Base-by-base conservation (phyloP, 2,329 filamentous ascomycete species). In the Lecanicillium sp. region DNA sequence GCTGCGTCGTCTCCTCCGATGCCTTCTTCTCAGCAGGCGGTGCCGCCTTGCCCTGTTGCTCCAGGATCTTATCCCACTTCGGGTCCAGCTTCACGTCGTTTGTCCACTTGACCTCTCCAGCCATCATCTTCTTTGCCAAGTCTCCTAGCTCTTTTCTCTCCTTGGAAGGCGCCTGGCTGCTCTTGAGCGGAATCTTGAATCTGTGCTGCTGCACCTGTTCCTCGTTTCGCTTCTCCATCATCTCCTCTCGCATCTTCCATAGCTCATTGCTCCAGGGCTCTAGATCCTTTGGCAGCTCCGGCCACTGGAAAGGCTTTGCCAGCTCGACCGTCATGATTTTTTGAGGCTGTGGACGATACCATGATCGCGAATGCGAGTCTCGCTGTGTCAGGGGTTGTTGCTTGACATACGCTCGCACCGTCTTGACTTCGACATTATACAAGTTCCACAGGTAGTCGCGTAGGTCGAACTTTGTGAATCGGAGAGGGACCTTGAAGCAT, bases 261-360 rank as follows among this genome's bases (percentile, higher is more conserved):
- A 76, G 62, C n/a, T 70, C 61, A 48, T 78, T 68, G 58, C 80
- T 80, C 80, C 82, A 88, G 57, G 68, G 62, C 41, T 69, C 58
- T 45, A 75, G 67, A 56, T 83, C 72, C 47, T 69, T 61, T 4
- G 86, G 84, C 48, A 68, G 60, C 47, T 78, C 73, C 1, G 92
- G 92, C 83, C 86, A 96, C 41, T 85, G 78, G 66, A 98, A 98
- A 4, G 89, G 86, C 67, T 81, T 68, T 45, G 73, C 77, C 67
- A 98, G 75, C 70, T 95, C 85, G 32, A 94, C 86, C 30, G 84
- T 94, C 92, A 98, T 98, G 61, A 81, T 84, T 75, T 98, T 98
- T 54, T 80, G 73, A 35, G 79, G 68, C 47, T 75, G 70, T 18
- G 85, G 83, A 17, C 90, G 77, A 60, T 78, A 81, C 69, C 78